phyloP scores from a whole-genome alignment of 2,329 filamentous ascomycete genomes.

The Chlorencoelia australis region DNA sequence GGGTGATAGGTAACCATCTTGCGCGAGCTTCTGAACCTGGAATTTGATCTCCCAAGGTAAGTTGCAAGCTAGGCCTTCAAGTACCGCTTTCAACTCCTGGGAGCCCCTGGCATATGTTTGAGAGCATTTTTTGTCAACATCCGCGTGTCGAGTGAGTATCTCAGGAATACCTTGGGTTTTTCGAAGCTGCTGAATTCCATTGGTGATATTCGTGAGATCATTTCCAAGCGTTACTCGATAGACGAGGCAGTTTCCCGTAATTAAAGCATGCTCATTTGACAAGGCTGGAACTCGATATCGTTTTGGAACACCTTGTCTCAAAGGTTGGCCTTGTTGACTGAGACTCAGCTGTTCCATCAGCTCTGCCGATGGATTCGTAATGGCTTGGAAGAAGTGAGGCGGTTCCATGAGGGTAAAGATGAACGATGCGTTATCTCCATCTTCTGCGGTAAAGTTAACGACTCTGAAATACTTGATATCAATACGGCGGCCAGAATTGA shows the following conservation, averaged over 20 bases:
- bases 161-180: no score
- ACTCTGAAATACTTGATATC: slow-evolving; percentile 28
- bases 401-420: slow-evolving; percentile 42
- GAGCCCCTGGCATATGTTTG: no score
- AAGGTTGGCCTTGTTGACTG: slow-evolving; percentile 4
- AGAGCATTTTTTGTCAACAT: no score
- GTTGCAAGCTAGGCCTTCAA: no score
- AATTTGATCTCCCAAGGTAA: no score
- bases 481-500: slow-evolving; percentile 35
- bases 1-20: slow-evolving; percentile 53
- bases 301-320: no score
- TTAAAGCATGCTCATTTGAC: slow-evolving; percentile 27
- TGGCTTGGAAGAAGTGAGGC: slow-evolving; percentile 37
- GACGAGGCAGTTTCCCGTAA: slow-evolving; percentile 38
- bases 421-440: slow-evolving; percentile 29
- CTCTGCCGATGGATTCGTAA: slow-evolving; percentile 8
- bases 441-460: slow-evolving; percentile 32
- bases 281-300: slow-evolving; percentile 31
- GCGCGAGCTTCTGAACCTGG: slow-evolving; percentile 52
- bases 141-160: no score
- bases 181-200: no score
- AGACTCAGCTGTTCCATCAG: no score
- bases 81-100: no score
- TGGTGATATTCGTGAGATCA: no score
- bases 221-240: slow-evolving; percentile 34